These are phyloP conservation scores for Phyllosticta capitalensis DNA, from an alignment of 2,329 filamentous ascomycete species.

Conservation along the genomic window DNA sequence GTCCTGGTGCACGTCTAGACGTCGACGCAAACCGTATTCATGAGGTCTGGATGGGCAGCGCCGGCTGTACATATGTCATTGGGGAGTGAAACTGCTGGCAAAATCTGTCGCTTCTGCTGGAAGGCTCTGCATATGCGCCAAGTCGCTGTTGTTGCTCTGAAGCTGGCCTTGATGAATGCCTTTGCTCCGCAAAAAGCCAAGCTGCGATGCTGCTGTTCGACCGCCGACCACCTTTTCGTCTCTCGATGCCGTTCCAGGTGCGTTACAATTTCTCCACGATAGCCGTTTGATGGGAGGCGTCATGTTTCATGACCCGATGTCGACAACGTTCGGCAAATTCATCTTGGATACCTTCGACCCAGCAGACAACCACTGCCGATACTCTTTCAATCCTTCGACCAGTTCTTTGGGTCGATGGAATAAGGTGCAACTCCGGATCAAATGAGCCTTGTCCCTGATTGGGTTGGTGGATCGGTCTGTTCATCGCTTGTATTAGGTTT, in stretches of 20 bases:
- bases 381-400: neutral
- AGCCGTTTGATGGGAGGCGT: neutral
- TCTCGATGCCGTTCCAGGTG: neutral
- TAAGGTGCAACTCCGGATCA: neutral
- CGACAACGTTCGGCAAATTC: neutral
- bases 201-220: no score
- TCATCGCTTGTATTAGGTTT: neutral
- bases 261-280: neutral
- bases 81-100: constrained; percentile 32
- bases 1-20: constrained; percentile 53
- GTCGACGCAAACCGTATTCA: constrained; percentile 55
- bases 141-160: no score
- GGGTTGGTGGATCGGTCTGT: neutral
- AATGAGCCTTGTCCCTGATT: neutral
- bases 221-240: no score
- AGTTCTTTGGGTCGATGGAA: neutral
- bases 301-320: neutral
- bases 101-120: no score
- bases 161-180: no score
- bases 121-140: no score
- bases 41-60: constrained; percentile 58
- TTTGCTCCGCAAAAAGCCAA: no score
- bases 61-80: constrained; percentile 60
- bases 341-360: neutral
- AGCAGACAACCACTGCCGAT: no score